Conservation (phyloP, 1,284 basidiomycete genomes). For the Ustanciosporium gigantosporum region DNA sequence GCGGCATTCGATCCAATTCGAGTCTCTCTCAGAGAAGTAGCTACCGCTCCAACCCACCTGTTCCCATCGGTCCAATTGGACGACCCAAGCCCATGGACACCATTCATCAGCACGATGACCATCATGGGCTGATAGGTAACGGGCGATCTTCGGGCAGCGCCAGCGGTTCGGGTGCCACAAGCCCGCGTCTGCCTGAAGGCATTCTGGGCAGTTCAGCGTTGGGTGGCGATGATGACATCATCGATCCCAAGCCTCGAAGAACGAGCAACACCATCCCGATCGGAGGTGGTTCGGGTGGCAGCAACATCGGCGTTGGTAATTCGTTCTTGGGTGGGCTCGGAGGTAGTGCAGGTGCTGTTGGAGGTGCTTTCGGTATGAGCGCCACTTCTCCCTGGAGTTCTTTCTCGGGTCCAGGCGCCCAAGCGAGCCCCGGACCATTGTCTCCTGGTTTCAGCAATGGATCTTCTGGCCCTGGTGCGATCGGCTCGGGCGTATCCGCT, state of each 20-base stretch:
- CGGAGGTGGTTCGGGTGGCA: slow-evolving; percentile 20
- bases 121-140: slow-evolving; percentile 23
- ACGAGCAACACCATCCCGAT: slow-evolving; percentile 47
- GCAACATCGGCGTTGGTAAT: slow-evolving; percentile 19
- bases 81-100: slow-evolving; percentile 45
- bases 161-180: slow-evolving; percentile 33
- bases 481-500: slow-evolving; percentile 11
- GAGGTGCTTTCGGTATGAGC: slow-evolving; percentile 18
- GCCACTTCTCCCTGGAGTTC: slow-evolving; percentile 36
- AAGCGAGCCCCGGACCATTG: slow-evolving; percentile 25
- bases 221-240: slow-evolving; percentile 58
- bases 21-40: slow-evolving; percentile 36
- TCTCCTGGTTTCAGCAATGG: slow-evolving; percentile 24
- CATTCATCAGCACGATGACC: slow-evolving; percentile 30
- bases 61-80: slow-evolving; percentile 58
- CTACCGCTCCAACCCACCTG: slow-evolving; percentile 29
- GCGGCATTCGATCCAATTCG: slow-evolving; percentile 32
- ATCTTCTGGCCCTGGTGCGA: slow-evolving; percentile 18
- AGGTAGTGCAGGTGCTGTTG: slow-evolving; percentile 14
- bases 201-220: slow-evolving; percentile 59
- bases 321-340: slow-evolving; percentile 32
- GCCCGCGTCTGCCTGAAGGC: slow-evolving; percentile 43
- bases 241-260: slow-evolving; percentile 54
- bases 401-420: slow-evolving; percentile 20
- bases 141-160: slow-evolving; percentile 35